These are phyloP conservation scores for Cryphonectria radicalis DNA, from an alignment of 2,329 filamentous ascomycete species.

Conservation along the genomic window DNA sequence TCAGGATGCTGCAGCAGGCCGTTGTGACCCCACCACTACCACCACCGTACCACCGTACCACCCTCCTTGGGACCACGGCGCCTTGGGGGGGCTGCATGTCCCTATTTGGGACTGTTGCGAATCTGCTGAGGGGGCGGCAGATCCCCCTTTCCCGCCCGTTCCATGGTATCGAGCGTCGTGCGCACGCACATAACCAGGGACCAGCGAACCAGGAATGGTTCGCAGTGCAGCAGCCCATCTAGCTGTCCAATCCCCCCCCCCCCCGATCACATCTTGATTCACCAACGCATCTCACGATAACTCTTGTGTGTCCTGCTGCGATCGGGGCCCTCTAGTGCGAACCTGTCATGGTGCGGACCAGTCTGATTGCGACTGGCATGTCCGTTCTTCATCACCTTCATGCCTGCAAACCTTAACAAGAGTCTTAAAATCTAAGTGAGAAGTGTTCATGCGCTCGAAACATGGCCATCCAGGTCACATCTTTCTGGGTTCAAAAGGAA, in stretches of 20 bases:
- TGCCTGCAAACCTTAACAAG: constrained; percentile 8
- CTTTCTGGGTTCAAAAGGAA: neutral
- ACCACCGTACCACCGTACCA: neutral
- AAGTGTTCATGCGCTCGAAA: neutral
- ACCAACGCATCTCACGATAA: neutral
- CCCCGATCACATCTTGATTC: constrained; percentile 6
- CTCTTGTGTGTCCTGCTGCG: neutral
- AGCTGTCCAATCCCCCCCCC: neutral
- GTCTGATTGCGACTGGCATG: constrained; percentile 3
- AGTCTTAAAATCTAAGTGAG: neutral
- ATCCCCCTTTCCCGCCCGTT: neutral
- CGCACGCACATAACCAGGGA: neutral
- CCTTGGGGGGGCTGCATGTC: neutral
- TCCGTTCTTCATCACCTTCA: neutral
- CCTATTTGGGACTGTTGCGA: neutral
- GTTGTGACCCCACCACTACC: constrained; percentile 1
- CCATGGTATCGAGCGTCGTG: neutral
- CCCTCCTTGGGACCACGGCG: neutral
- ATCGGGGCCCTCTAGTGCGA: neutral
- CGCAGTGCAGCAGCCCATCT: neutral
- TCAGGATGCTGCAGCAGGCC: constrained; percentile 9
- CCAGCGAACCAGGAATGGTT: neutral
- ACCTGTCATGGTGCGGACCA: neutral
- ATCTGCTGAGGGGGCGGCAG: neutral
- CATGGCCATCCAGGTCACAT: neutral